Conservation (phyloP, 176 grass and related monocot genomes). For the Oryza rufipogon region DNA sequence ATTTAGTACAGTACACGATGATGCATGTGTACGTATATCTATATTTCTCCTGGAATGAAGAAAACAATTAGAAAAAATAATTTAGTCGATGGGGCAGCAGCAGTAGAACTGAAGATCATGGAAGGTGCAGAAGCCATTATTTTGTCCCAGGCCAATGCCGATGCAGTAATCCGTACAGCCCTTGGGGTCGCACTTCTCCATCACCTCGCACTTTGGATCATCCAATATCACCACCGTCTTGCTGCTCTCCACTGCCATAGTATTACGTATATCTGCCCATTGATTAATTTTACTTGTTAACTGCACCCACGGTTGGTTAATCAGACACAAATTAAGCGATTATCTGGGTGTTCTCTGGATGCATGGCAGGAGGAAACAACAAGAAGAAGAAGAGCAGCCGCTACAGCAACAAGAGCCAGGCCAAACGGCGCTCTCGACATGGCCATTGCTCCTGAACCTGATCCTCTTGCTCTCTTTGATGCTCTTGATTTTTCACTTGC, state of each 20-base stretch:
- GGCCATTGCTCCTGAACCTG: not conserved
- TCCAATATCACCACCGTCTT: not conserved
- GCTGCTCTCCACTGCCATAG: not conserved
- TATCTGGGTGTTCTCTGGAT: not conserved
- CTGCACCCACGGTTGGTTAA: not conserved
- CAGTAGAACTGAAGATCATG: constrained; percentile 7
- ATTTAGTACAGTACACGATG: not conserved
- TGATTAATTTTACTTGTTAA: not conserved
- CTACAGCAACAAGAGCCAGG: not conserved
- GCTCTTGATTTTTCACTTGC: not conserved
- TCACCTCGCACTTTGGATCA: constrained; percentile 21
- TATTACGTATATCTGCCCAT: too few relatives aligned
- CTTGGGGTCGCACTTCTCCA: not conserved
- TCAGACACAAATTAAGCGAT: not conserved
- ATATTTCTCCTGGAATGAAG: not conserved
- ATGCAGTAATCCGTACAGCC: not conserved
- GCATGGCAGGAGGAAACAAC: not conserved
- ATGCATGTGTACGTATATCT: not conserved
- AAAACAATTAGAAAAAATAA: not conserved
- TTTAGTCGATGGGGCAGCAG: constrained; percentile 12
- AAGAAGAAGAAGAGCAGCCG: not conserved
- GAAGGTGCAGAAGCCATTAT: constrained; percentile 4
- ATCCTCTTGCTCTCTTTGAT: not conserved
- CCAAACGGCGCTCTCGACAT: not conserved
- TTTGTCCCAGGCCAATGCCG: not conserved